A percentile compares a stretch with the other conserved stretches of the same genome.
Evolutionary conservation across 495 filamentous ascomycete genomes (phyloP).

Genomic region (Penicillium tannophilum): DNA sequence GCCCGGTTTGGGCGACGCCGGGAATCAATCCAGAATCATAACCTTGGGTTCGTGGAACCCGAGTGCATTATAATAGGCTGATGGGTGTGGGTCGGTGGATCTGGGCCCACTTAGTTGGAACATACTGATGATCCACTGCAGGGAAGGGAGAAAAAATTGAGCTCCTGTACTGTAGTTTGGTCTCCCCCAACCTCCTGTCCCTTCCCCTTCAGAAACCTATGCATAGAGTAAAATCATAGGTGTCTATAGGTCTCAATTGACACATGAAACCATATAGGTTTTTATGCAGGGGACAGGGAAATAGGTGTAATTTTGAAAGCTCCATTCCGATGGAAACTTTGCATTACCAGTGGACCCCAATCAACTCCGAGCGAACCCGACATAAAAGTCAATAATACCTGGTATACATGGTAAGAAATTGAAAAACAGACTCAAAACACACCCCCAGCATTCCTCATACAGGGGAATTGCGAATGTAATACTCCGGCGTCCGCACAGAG

Average conservation of each 20-base stretch:
- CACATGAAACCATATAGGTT: neutral
- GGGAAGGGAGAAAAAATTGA: conserved; percentile 12
- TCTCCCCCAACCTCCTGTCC: neutral
- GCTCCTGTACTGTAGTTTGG: neutral
- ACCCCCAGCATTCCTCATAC: conserved; percentile 28
- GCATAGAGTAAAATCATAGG: neutral
- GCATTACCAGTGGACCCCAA: neutral
- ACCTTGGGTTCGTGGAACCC: conserved; percentile 13
- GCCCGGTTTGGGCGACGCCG: conserved; percentile 34
- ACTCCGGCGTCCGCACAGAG: conserved; percentile 30
- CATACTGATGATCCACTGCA: conserved; percentile 33
- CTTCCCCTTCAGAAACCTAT: neutral
- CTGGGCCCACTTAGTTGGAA: conserved; percentile 22
- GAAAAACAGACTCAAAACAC: conserved; percentile 22
- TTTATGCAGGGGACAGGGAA: neutral
- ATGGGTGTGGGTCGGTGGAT: conserved; percentile 17
- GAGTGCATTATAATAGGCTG: conserved; percentile 23
- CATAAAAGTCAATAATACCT: neutral
- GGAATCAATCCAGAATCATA: conserved; percentile 27
- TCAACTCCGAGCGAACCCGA: conserved; percentile 8
- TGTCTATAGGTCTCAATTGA: neutral
- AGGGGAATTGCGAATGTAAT: conserved; percentile 24
- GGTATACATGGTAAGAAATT: conserved; percentile 11
- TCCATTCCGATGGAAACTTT: neutral
- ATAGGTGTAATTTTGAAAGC: neutral